A percentile compares a stretch with the other conserved stretches of the same genome.
These are phyloP conservation scores for Tillandsia leiboldiana DNA, from an alignment of 176 grass and related monocot genomes.

Conservation along the genomic window DNA sequence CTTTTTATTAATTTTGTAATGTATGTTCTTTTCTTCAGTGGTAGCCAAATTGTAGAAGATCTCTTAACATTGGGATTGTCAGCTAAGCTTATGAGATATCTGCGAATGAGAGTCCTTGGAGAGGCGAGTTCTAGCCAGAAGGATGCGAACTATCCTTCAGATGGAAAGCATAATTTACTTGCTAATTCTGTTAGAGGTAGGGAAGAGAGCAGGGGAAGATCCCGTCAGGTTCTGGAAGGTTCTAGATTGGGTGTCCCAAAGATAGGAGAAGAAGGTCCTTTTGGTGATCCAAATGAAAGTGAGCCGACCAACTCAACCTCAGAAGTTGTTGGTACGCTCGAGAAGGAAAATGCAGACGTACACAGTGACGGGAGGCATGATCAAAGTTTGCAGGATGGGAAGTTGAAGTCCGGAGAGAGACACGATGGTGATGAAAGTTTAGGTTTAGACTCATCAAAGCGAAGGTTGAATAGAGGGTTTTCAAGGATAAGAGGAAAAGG, in stretches of 20 bases:
- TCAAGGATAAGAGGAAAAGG: constrained; percentile 48
- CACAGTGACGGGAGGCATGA: constrained; percentile 19
- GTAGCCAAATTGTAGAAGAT: constrained; percentile 66
- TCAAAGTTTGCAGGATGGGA: constrained; percentile 29
- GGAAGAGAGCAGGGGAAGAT: constrained; percentile 66
- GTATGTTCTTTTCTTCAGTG: constrained; percentile 31
- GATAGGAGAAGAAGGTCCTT: constrained; percentile 20
- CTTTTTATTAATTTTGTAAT: not conserved
- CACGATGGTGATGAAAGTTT: constrained; percentile 27
- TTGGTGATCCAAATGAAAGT: constrained; percentile 24
- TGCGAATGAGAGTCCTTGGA: constrained; percentile 59
- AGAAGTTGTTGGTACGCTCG: constrained; percentile 18
- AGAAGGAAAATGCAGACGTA: constrained; percentile 27
- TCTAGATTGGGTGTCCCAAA: constrained; percentile 32
- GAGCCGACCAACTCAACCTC: constrained; percentile 35
- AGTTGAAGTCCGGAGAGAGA: constrained; percentile 26
- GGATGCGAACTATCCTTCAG: constrained; percentile 46
- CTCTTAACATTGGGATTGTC: constrained; percentile 65
- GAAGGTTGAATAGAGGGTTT: constrained; percentile 26
- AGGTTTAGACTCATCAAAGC: constrained; percentile 36
- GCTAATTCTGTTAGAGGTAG: constrained; percentile 26
- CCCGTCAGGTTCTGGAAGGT: constrained; percentile 31
- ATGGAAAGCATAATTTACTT: constrained; percentile 31
- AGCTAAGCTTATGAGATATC: constrained; percentile 82
- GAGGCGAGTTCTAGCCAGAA: constrained; percentile 46